Conservation (phyloP, 2,329 filamentous ascomycete genomes). For the Cercospora citrullina region DNA sequence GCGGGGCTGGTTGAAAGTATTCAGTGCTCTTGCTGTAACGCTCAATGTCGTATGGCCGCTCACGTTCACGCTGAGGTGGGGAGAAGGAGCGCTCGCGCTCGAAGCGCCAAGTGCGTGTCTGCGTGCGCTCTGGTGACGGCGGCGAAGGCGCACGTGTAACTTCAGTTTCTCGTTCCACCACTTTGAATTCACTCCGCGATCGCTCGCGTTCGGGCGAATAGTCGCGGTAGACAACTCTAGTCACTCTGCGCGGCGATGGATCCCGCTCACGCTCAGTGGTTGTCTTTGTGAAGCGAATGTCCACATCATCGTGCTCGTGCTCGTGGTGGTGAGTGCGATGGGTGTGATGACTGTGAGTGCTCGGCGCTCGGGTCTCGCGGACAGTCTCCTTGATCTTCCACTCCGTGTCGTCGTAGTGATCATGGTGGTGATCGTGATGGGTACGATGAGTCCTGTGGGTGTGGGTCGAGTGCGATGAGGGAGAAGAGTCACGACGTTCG, state of each 20-base stretch:
- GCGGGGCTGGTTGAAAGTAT: conserved; percentile 51
- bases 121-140: conserved; percentile 44
- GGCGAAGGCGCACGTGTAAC: conserved; percentile 39
- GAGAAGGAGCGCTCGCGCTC: conserved; percentile 53
- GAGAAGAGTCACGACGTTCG: conserved; percentile 25
- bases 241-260: conserved; percentile 34
- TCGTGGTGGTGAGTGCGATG: conserved; percentile 4
- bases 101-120: conserved; percentile 54
- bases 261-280: conserved; percentile 32
- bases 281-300: conserved; percentile 44
- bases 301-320: conserved; percentile 27
- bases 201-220: conserved; percentile 26
- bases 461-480: conserved; percentile 16
- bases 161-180: conserved; percentile 41
- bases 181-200: conserved; percentile 40
- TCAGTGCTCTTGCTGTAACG: conserved; percentile 56
- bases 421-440: conserved; percentile 14
- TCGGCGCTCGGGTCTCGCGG: conserved; percentile 23
- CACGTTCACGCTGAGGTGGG: conserved; percentile 42
- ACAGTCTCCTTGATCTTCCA: conserved; percentile 31
- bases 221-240: conserved; percentile 38
- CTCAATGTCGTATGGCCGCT: conserved; percentile 49
- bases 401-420: conserved; percentile 30
- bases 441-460: conserved; percentile 18
- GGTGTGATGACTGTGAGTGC: conserved; percentile 10